phyloP scores from a whole-genome alignment of 23 red algal species.

The Gracilaria caudata region DNA sequence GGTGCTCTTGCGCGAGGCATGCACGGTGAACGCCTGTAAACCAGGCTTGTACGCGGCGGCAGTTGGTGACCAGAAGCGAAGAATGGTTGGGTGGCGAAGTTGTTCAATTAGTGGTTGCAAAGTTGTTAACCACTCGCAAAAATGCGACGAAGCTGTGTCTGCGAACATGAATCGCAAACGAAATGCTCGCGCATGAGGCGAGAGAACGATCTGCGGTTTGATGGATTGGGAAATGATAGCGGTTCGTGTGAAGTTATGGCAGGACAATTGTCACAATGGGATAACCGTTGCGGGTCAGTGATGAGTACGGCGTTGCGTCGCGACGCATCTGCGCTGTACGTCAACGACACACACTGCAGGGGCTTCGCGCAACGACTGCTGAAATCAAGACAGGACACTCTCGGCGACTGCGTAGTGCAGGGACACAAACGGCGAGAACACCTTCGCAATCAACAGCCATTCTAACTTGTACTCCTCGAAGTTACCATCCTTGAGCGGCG shows the following conservation, averaged over 20 bases:
- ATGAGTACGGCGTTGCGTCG: background rate
- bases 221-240: background rate
- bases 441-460: slow-evolving; percentile 6
- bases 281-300: background rate
- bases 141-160: background rate
- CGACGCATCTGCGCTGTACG: background rate
- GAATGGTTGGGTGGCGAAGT: background rate
- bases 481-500: too few species aligned
- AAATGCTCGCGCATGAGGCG: background rate
- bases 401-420: slow-evolving; percentile 3
- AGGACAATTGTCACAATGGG: background rate
- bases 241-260: background rate
- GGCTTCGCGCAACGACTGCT: background rate
- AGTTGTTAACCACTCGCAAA: background rate
- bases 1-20: slow-evolving; percentile 76
- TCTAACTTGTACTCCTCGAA: too few species aligned
- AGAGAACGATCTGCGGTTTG: background rate
- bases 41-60: too few species aligned
- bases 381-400: slow-evolving; percentile 2
- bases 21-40: slow-evolving; percentile 76
- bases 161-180: slow-evolving; percentile 26
- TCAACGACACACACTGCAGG: background rate
- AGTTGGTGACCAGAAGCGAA: slow-evolving; percentile 36
- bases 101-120: background rate
- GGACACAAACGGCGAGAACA: slow-evolving; percentile 4